Conservation (phyloP, 2,329 filamentous ascomycete genomes). For the Aspergillus novoparasiticus region DNA sequence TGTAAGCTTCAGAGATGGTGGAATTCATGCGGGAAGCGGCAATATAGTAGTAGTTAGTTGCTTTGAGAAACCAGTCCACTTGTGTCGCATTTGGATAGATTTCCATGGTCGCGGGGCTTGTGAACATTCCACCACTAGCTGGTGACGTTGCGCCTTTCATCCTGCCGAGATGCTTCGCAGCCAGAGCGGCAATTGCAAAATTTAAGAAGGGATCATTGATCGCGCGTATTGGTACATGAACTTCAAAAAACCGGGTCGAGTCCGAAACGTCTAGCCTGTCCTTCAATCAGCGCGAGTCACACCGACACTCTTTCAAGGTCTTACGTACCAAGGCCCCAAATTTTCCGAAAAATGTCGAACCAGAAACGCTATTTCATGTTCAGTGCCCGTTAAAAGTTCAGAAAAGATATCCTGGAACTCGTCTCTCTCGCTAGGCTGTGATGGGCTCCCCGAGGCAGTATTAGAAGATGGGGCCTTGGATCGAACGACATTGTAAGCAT, state of each 20-base stretch:
- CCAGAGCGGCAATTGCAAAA: conserved; percentile 41
- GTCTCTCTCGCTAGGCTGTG: conserved; percentile 30
- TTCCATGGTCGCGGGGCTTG: conserved; percentile 54
- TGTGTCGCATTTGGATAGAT: conserved; percentile 49
- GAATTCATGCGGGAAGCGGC: conserved; percentile 55
- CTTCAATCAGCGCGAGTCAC: conserved; percentile 13
- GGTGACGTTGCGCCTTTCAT: conserved; percentile 33
- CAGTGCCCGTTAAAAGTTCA: conserved; percentile 40
- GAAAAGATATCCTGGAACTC: conserved; percentile 40
- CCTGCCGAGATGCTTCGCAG: conserved; percentile 43
- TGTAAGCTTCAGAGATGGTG: conserved; percentile 36
- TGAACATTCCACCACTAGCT: conserved; percentile 27
- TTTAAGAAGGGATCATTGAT: conserved; percentile 37
- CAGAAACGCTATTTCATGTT: conserved; percentile 43
- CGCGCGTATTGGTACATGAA: conserved; percentile 41
- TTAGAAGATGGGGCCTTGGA: conserved; percentile 7
- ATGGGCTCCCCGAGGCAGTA: conserved; percentile 17
- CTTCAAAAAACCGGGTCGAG: conserved; percentile 40
- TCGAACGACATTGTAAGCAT: conserved; percentile 4
- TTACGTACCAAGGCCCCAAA: conserved; percentile 38
- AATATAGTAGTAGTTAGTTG: conserved; percentile 62
- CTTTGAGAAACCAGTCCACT: conserved; percentile 63
- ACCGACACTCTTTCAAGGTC: too few relatives aligned
- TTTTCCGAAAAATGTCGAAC: conserved; percentile 39
- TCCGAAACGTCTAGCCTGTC: conserved; percentile 44